Evolutionary conservation across 441 rosid genomes (phyloP), one percentile per base, ranked within the genome.

Genomic region (Dalechampia spathulata): DNA sequence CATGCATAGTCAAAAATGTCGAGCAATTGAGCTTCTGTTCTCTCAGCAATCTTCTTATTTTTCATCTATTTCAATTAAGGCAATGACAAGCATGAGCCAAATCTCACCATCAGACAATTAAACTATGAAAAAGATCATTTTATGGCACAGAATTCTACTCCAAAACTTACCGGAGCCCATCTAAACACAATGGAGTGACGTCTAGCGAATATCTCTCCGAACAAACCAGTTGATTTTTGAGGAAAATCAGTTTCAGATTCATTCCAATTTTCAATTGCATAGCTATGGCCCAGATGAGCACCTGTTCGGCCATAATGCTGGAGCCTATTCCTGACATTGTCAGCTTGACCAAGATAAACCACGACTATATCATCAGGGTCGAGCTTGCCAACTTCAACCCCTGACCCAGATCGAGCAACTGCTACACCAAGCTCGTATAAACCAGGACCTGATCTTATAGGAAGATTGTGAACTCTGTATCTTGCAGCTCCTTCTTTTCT

Each of bases 1-100:
- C 96, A 91, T 17, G 91, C 98, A 63, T 88, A 88, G 56, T 91
- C 95, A 65, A 88, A 88, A 28, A 75, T 79, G 21, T 58, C 20
- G 27, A 91, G 79, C 55, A 88, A 77, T 68, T 45, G 58, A 19
- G 76, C 67, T 72, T 88, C 95, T 46, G 78, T 75, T 62, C 71
- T 71, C 62, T 70, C 64, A 49, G 96, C 95, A 45, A 53, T 75
- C 46, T 61, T 81, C 70, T 86, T 88, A 60, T 72, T 69, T 57
- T 72, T 60, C 89, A 83, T 80, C 98, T 88, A 66, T 28, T n/a
- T 60, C 62, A 50, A 16, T 44, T 36, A 39, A 8, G 4, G 15
- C 7, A 44, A 40, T 10, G 23, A 1, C 14, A 17, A 46, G 28
- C 36, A 46, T 19, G 11, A 30, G 34, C 34, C 34, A 3, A 30